Conservation (phyloP, 257 asterid species). For the Forsythia viridissima region DNA sequence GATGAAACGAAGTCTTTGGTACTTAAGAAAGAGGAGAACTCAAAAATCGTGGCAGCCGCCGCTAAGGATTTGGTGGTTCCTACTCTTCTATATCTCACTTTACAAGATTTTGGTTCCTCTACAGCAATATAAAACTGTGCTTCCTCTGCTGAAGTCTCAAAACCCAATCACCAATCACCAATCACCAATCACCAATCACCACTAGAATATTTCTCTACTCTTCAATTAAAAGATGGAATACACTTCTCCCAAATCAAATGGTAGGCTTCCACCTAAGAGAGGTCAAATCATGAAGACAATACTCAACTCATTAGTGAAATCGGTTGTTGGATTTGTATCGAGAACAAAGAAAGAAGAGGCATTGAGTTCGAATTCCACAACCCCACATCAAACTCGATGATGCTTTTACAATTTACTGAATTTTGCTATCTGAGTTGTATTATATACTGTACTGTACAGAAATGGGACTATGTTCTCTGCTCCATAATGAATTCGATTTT, state of each 20-base stretch:
- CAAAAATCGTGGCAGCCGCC: no score
- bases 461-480: neutral
- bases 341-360: neutral
- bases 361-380: slow-evolving; percentile 10
- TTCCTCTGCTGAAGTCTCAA: no score
- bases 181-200: neutral
- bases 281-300: slow-evolving; percentile 22
- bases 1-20: no score
- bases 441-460: neutral
- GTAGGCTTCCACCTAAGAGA: slow-evolving; percentile 1
- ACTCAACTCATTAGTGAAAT: slow-evolving; percentile 26
- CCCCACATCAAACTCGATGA: slow-evolving; percentile 17
- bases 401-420: neutral
- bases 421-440: neutral
- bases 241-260: neutral
- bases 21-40: no score
- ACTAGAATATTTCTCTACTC: neutral
- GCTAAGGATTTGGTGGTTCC: no score
- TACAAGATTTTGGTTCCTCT: no score
- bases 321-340: slow-evolving; percentile 19
- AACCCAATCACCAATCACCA: neutral
- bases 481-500: no score
- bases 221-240: neutral
- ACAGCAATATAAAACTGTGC: no score
- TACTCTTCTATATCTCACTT: no score